phyloP scores from a whole-genome alignment of 805 yeast species.

The Pichia cabralensis region DNA sequence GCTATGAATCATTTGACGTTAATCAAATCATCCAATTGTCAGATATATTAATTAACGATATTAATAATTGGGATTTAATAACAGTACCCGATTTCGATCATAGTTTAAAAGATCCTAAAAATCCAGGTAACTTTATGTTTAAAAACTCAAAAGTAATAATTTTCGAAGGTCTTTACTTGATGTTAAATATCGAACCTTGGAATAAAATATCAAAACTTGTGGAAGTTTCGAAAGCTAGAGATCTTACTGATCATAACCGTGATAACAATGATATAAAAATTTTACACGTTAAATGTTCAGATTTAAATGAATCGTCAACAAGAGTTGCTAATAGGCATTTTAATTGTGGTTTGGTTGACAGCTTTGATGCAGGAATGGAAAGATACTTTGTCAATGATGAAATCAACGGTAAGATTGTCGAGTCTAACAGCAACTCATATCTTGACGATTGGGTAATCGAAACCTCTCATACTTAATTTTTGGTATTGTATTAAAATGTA shows the following conservation, averaged over 20 bases:
- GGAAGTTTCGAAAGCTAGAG: too few relatives aligned
- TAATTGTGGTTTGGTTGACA: constrained; percentile 39
- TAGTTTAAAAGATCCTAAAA: constrained; percentile 59
- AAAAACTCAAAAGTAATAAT: constrained; percentile 41
- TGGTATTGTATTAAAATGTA: too few relatives aligned
- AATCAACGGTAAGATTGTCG: constrained; percentile 42
- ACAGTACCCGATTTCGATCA: constrained; percentile 70
- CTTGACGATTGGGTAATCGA: constrained; percentile 15
- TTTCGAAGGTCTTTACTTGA: constrained; percentile 69
- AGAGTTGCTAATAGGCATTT: constrained; percentile 64
- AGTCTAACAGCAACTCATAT: constrained; percentile 8
- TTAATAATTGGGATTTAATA: constrained; percentile 15
- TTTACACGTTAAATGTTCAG: too few relatives aligned
- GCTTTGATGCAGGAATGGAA: constrained; percentile 39
- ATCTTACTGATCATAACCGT: too few relatives aligned
- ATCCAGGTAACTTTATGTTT: constrained; percentile 36
- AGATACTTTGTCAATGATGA: constrained; percentile 50
- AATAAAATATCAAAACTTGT: constrained; percentile 30
- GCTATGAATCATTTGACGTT: constrained; percentile 80
- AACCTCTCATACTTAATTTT: too few relatives aligned
- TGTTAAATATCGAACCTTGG: constrained; percentile 56
- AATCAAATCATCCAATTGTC: constrained; percentile 30
- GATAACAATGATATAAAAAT: not conserved
- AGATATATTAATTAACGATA: constrained; percentile 19
- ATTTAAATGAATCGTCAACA: constrained; percentile 33